Evolutionary conservation across 305 asterid species (phyloP), one percentile per base, ranked within the genome.

Genomic region (Fraxinus sp.): DNA sequence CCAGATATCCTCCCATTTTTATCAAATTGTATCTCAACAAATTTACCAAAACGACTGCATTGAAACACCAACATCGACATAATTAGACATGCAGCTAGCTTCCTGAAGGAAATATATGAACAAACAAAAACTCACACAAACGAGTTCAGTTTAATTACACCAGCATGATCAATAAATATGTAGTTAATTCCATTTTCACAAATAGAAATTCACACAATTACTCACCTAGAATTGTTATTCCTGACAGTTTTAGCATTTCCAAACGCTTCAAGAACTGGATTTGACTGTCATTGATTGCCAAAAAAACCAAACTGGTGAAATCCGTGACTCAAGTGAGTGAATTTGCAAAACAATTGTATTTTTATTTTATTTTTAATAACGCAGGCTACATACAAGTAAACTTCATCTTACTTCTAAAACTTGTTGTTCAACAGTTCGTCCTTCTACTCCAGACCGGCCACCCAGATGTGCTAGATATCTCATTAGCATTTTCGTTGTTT

Each of bases 231-330:
- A 82, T 93, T 93, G 86, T 93, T 92, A 83, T 93, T 93, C 87
- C 97, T 88, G 81, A 93, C 95, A 39, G 97, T 93, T 88, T 93
- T 93, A 24, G 97, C 97, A 92, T 93, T 93, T 57, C 97, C 97
- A 91, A 92, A 93, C 79, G 96, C 96, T 91, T 93, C 97, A 82
- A 93, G 97, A 59, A 93, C 96, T 79, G 97, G 97, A 87, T 93
- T 93, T 81, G 97, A 93, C 97, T 93, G 96, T 85, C 83, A 87
- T 68, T 73, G 80, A 75, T 70, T 79, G 80, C 46, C 55, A 20
- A 46, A 35, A 37, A 66, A 37, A 55, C 62, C 77, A 71, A 43
- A 46, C 13, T 64, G 64, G 74, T 59, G 70, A 59, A 59, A 59
- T 59, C 30, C 70, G 28, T 7, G 70, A 59, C 70, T 59, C 70